Evolutionary conservation across 2,329 filamentous ascomycete genomes (phyloP), one percentile per base, ranked within the genome.

Genomic region (Neocatenulostroma microsporum): DNA sequence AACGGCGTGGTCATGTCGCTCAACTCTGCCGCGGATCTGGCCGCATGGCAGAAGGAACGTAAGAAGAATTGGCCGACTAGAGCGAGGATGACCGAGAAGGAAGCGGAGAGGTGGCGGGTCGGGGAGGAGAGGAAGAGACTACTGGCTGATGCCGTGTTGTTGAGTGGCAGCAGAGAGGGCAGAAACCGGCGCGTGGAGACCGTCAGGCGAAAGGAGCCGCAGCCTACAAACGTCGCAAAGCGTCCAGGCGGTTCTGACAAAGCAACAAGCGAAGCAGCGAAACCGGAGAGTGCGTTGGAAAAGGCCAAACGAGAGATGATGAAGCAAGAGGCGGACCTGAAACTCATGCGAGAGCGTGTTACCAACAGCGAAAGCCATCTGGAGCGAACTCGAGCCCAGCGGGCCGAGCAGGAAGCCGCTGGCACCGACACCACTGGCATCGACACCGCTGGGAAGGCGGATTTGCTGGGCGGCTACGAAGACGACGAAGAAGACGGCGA

Each of bases 31-130:
- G 74, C 75, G 40, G 87, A 95, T 54, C 71, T 95, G 37, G 73
- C 77, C 17, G 75, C 77, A 5, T 96, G 86, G 78, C 76, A 93
- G 45, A 78, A 78, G 33, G 86, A 94, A 59, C 78, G 89, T 41
- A 82, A 73, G 55, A 81, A 77, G 47, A 80, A 81, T 34, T 96
- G 76, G 57, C 89, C 89, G 2, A 95, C 88, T 2, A 76, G 77
- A 57, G 76, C 76, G 41, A 78, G 84, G 37, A 67, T 78, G 44
- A 72, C 76, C 42, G 76, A 76, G 45, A 84, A 46, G 49, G 46
- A 49, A 15, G 45, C 44, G 6, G 48, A 60, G 42, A 51, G 48
- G 17, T 42, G 49, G 12, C 39, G 47, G 8, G 44, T 56, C 10
- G 56, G 55, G 6, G 47, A 46, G 9, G 54, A 59, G 43, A 46